phyloP scores from a whole-genome alignment of 2,329 filamentous ascomycete species.

The Ceratocystis albifundus region DNA sequence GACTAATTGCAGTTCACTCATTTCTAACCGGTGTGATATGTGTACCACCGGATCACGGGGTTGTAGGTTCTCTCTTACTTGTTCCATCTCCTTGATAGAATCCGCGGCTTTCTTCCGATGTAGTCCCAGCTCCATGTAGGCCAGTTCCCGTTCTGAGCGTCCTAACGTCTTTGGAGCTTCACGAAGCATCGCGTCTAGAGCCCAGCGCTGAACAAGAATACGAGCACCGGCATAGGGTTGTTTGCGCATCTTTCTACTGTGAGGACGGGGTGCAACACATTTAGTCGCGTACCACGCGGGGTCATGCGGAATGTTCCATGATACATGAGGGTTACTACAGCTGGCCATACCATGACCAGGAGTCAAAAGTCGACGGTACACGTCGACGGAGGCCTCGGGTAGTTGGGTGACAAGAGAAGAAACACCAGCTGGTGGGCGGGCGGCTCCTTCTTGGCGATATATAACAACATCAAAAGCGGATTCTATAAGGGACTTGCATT shows the following conservation, averaged over 20 bases:
- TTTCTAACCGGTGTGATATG: background rate
- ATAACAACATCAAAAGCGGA: slow-evolving; percentile 12
- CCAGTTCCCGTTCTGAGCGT: slow-evolving; percentile 11
- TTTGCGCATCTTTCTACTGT: slow-evolving; percentile 10
- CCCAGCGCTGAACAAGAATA: slow-evolving; percentile 14
- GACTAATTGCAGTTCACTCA: background rate
- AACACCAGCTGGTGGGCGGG: background rate
- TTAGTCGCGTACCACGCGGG: slow-evolving; percentile 13
- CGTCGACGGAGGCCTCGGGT: slow-evolving; percentile 4
- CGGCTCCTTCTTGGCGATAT: slow-evolving; percentile 13
- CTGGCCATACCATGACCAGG: background rate
- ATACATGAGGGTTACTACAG: slow-evolving; percentile 8
- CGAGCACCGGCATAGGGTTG: background rate
- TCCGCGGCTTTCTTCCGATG: background rate
- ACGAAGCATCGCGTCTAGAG: background rate
- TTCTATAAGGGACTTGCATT: background rate
- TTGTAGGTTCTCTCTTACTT: background rate
- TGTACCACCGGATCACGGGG: background rate
- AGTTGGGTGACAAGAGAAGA: slow-evolving; percentile 15
- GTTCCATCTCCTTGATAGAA: background rate
- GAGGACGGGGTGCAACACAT: background rate
- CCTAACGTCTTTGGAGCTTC: background rate
- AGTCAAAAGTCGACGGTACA: slow-evolving; percentile 13
- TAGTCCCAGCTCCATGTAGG: slow-evolving; percentile 6
- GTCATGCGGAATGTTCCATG: slow-evolving; percentile 9